Conservation (phyloP, 1,284 basidiomycete species). For the Hortiboletus rubellus region DNA sequence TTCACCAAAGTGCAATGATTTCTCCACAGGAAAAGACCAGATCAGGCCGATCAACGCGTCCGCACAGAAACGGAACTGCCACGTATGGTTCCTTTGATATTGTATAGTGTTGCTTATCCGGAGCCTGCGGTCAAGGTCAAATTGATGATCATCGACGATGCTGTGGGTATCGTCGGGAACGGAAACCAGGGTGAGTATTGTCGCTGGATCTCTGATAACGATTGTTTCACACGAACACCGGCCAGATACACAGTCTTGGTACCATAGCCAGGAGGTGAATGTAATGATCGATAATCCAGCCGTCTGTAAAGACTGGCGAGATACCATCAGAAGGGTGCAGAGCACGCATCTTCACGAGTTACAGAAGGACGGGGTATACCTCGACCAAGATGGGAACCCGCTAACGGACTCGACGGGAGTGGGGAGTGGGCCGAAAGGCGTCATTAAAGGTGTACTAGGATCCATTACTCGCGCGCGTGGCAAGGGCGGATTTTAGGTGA, state of each 20-base stretch:
- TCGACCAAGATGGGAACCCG: constrained; percentile 53
- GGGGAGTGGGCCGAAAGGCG: constrained; percentile 30
- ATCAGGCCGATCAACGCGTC: constrained; percentile 71
- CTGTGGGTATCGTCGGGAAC: constrained; percentile 69
- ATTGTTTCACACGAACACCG: not conserved
- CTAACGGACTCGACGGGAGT: constrained; percentile 37
- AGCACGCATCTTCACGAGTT: constrained; percentile 64
- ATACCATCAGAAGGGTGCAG: constrained; percentile 65
- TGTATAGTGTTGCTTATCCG: not conserved
- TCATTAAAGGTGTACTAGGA: constrained; percentile 36
- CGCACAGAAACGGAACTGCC: constrained; percentile 75
- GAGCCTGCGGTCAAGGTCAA: constrained; percentile 48
- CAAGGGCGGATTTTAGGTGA: constrained; percentile 33
- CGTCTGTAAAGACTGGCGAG: constrained; percentile 65
- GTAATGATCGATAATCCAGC: constrained; percentile 68
- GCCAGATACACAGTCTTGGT: constrained; percentile 72
- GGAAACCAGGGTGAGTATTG: constrained; percentile 52
- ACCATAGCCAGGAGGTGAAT: constrained; percentile 79
- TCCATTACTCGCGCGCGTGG: constrained; percentile 37
- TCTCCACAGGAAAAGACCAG: constrained; percentile 61
- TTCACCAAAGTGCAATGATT: constrained; percentile 28
- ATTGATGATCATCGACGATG: constrained; percentile 71
- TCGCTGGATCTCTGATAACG: not conserved
- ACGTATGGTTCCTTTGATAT: constrained; percentile 36
- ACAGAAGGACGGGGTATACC: constrained; percentile 70